Base-by-base conservation (phyloP, 306 rosid genomes). In the Begonia peltatifolia region DNA sequence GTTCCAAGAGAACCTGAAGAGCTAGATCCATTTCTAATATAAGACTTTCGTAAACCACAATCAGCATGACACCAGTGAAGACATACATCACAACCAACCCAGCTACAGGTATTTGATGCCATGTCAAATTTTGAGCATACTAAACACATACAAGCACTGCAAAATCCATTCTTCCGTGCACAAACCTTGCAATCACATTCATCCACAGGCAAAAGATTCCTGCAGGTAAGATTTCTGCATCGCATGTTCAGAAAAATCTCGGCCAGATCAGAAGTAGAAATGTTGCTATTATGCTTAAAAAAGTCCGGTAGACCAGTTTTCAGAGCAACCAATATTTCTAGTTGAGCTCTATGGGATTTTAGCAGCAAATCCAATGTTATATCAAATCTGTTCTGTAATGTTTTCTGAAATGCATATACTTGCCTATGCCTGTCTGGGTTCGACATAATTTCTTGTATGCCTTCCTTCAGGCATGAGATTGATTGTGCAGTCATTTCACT, bases 21-120 rank as follows among this genome's bases (percentile, higher is more conserved):
- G 75, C 92, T 87, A 13, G 54, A 70, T 46, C 94, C 99, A 66
- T 83, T 90, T 75, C 95, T 81, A 61, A 90, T 86, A 72, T 69
- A 90, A 58, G 95, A 79, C 69, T 90, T 82, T 30, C 84, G 79
- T 56, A 90, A 64, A 44, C 80, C 99, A 64, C 99, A 90, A 18
- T 90, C 95, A 16, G 82, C 71, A 64, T 90, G 99, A 71, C 94
- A 86, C 99, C 99, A 90, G 57, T 90, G 99, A 57, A 86, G 93
- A 68, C 99, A 90, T 47, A 86, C 87, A 79, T 90, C 99, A 56
- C 99, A 90, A 50, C 99, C 99, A 54, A 86, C 89, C 99, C 99
- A 90, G 64, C 95, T 83, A 71, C 88, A 81, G 13, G 99, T 86
- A 53, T 86, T 83, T 9, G 92, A 80, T 10, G 95, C 99, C 73